phyloP scores from a whole-genome alignment of 2,329 filamentous ascomycete genomes.

The Fusarium caatingaense region DNA sequence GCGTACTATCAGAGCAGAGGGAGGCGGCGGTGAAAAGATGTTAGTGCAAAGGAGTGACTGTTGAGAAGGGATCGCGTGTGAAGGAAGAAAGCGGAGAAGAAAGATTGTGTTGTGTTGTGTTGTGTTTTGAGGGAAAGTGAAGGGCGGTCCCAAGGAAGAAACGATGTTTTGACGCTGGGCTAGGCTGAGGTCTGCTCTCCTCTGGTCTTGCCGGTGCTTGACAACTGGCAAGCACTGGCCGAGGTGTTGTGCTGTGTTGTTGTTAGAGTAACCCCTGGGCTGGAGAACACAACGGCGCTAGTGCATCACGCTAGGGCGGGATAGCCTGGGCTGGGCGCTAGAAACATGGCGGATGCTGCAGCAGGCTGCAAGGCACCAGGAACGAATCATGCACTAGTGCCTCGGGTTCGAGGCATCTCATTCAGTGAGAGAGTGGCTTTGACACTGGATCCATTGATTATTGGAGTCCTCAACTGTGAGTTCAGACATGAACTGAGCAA shows the following conservation, averaged over 20 bases:
- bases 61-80: not conserved
- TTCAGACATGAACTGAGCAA: not conserved
- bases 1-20: conserved; percentile 12
- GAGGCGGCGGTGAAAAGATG: conserved; percentile 12
- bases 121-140: conserved; percentile 28
- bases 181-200: not conserved
- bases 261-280: conserved; percentile 34
- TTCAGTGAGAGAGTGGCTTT: not conserved
- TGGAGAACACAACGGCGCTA: conserved; percentile 13
- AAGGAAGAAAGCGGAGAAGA: conserved; percentile 11
- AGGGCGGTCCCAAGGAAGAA: conserved; percentile 34
- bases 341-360: conserved; percentile 16
- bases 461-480: conserved; percentile 10
- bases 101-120: not conserved
- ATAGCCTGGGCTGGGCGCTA: conserved; percentile 28
- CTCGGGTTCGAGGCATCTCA: conserved; percentile 16
- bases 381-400: conserved; percentile 30
- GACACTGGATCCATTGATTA: conserved; percentile 11
- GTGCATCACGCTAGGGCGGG: conserved; percentile 24
- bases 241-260: not conserved
- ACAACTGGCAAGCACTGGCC: conserved; percentile 31
- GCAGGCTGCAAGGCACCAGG: conserved; percentile 39
- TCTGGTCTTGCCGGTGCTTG: not conserved
- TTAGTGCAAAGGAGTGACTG: conserved; percentile 12
- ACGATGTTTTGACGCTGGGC: conserved; percentile 42